Evolutionary conservation across 169 alveolate species (phyloP).

Genomic region (Pseudocohnilembus persalinus): DNA sequence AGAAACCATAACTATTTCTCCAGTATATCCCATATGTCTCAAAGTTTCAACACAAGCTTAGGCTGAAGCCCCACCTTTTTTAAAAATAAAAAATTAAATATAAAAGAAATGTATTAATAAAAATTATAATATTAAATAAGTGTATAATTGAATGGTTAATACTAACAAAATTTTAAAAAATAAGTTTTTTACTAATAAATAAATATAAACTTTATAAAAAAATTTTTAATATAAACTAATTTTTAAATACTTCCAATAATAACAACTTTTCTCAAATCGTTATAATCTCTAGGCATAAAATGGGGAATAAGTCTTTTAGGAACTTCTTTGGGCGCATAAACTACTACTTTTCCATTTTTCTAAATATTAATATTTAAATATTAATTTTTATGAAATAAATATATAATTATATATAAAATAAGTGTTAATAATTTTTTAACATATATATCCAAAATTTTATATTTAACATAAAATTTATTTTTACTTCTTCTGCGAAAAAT

Average conservation of each 20-base stretch:
- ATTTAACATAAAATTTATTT: background rate
- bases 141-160: too few relatives aligned
- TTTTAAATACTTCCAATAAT: slow-evolving; percentile 27
- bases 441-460: background rate
- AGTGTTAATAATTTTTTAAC: background rate
- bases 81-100: background rate
- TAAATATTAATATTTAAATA: slow-evolving; percentile 3
- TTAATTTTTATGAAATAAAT: background rate
- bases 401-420: slow-evolving; percentile 1
- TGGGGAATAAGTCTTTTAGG: slow-evolving; percentile 38
- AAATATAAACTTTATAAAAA: too few relatives aligned
- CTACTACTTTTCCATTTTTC: slow-evolving; percentile 29
- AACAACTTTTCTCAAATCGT: slow-evolving; percentile 44
- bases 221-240: background rate
- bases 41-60: slow-evolving; percentile 29
- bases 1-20: slow-evolving; percentile 34
- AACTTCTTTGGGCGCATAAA: slow-evolving; percentile 37
- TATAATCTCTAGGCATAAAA: slow-evolving; percentile 30
- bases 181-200: too few relatives aligned
- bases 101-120: too few relatives aligned
- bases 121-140: too few relatives aligned
- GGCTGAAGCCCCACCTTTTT: slow-evolving; percentile 42
- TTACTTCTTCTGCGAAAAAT: slow-evolving; percentile 36
- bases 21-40: slow-evolving; percentile 38
- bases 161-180: too few relatives aligned